Percentiles rank a stretch among this genome's conserved stretches.
Conservation (phyloP, 768 basidiomycete species). For the Lactifluus subvellereus region DNA sequence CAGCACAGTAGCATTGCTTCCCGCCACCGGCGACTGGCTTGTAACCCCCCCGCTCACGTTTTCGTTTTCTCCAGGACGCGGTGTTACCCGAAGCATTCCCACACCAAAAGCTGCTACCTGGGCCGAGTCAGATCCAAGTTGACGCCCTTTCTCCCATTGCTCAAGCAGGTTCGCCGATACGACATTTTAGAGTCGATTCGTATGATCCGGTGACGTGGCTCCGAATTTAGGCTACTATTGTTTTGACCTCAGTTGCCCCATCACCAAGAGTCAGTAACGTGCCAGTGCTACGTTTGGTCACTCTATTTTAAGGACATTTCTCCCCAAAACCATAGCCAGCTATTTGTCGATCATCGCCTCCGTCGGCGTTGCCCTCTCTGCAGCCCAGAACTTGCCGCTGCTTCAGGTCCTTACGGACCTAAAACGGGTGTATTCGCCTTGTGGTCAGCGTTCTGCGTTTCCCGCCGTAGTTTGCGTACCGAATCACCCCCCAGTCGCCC, state of each 20-base stretch:
- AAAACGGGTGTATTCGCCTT: conserved; percentile 26
- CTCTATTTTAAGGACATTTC: not conserved
- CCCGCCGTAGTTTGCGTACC: not conserved
- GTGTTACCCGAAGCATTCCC: conserved; percentile 33
- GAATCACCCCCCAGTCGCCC: conserved; percentile 26
- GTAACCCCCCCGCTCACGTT: not conserved
- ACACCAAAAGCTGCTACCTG: conserved; percentile 25
- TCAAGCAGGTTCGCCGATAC: conserved; percentile 25
- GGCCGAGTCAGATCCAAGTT: not conserved
- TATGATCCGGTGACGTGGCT: not conserved
- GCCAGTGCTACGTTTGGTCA: not conserved
- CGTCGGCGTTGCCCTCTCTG: conserved; percentile 27
- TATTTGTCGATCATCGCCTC: conserved; percentile 30
- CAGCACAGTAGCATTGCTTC: conserved; percentile 21
- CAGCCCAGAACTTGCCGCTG: conserved; percentile 22
- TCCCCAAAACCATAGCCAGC: conserved; percentile 25
- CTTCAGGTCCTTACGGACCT: not conserved
- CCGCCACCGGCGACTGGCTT: not conserved
- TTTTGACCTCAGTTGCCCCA: conserved; percentile 32
- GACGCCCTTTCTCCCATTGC: conserved; percentile 24
- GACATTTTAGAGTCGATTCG: not conserved
- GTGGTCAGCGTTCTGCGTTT: conserved; percentile 20
- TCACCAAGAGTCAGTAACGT: conserved; percentile 28
- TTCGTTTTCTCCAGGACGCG: conserved; percentile 11
- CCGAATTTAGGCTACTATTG: conserved; percentile 28